Conservation (phyloP, 768 basidiomycete species). For the Chalciporus pseudorubinellus region DNA sequence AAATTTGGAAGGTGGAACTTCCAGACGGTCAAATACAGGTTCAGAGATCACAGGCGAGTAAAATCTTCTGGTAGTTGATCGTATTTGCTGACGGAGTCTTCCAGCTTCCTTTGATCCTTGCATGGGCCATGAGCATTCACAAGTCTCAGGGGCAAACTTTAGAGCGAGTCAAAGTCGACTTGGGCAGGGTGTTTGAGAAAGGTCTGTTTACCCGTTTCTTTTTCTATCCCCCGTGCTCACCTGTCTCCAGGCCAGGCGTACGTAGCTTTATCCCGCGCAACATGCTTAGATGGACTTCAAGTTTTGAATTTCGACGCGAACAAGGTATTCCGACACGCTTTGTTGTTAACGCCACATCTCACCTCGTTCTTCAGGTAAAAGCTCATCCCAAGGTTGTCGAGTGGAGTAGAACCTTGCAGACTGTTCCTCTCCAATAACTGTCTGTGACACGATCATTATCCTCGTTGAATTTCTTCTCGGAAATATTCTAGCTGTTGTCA, state of each 20-base stretch:
- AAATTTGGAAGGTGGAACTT: constrained; percentile 83
- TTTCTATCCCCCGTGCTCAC: constrained; percentile 1
- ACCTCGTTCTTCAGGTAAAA: constrained; percentile 46
- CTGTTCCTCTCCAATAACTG: constrained; percentile 31
- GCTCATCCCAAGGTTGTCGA: constrained; percentile 69
- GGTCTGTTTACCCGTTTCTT: constrained; percentile 41
- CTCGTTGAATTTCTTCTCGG: not conserved
- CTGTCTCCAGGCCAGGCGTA: constrained; percentile 73
- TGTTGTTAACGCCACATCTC: not conserved
- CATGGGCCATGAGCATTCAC: constrained; percentile 99
- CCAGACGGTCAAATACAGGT: constrained; percentile 86
- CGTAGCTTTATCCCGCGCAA: constrained; percentile 87
- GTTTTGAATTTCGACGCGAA: constrained; percentile 72
- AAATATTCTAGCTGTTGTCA: not conserved
- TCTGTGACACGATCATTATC: too few relatives aligned
- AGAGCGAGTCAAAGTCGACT: constrained; percentile 90
- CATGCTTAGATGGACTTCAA: constrained; percentile 80
- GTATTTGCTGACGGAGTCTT: constrained; percentile 1
- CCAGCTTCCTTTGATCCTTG: constrained; percentile 81
- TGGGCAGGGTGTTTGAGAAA: constrained; percentile 91
- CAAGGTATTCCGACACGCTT: constrained; percentile 49
- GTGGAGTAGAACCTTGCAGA: constrained; percentile 71
- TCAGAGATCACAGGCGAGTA: constrained; percentile 70
- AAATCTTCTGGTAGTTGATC: not conserved
- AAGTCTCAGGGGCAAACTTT: constrained; percentile 98